phyloP scores from a whole-genome alignment of 495 filamentous ascomycete species.

The Tetracladium setigerum region DNA sequence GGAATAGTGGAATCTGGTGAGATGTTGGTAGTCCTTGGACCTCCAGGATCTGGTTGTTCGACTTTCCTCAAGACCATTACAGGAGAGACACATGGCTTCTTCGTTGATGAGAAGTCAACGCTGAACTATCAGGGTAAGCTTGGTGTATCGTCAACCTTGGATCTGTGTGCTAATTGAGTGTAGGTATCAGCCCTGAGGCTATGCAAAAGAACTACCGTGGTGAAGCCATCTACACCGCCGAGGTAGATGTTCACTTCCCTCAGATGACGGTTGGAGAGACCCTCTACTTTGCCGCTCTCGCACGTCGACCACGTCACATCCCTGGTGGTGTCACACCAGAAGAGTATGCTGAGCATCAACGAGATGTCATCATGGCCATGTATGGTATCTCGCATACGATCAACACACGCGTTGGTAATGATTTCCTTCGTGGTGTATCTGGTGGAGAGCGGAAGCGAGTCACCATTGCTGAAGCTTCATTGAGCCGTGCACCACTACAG shows the following conservation, averaged over 20 bases:
- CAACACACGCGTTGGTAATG: slow-evolving; percentile 70
- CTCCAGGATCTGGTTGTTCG: slow-evolving; percentile 57
- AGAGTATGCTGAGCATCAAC: slow-evolving; percentile 54
- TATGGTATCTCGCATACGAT: slow-evolving; percentile 66
- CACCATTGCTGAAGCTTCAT: slow-evolving; percentile 62
- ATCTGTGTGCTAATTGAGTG: neutral
- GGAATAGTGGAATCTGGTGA: slow-evolving; percentile 65
- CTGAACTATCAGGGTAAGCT: slow-evolving; percentile 60
- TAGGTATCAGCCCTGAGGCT: slow-evolving; percentile 41
- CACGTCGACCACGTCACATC: slow-evolving; percentile 53
- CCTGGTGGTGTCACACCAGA: slow-evolving; percentile 50
- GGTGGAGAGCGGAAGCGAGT: slow-evolving; percentile 78
- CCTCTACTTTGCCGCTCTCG: slow-evolving; percentile 60
- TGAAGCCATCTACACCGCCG: no score
- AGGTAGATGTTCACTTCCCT: slow-evolving; percentile 74
- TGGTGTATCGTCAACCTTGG: neutral
- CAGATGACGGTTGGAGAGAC: slow-evolving; percentile 74
- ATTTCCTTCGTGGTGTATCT: slow-evolving; percentile 66
- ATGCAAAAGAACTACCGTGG: slow-evolving; percentile 60
- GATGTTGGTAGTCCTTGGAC: slow-evolving; percentile 71
- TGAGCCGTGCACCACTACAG: slow-evolving; percentile 51
- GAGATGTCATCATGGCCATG: slow-evolving; percentile 71
- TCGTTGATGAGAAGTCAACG: slow-evolving; percentile 51
- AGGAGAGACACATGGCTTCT: slow-evolving; percentile 66
- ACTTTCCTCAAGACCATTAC: slow-evolving; percentile 74